phyloP scores from a whole-genome alignment of 768 basidiomycete genomes.

The Gloeopeniophorella convolvens region DNA sequence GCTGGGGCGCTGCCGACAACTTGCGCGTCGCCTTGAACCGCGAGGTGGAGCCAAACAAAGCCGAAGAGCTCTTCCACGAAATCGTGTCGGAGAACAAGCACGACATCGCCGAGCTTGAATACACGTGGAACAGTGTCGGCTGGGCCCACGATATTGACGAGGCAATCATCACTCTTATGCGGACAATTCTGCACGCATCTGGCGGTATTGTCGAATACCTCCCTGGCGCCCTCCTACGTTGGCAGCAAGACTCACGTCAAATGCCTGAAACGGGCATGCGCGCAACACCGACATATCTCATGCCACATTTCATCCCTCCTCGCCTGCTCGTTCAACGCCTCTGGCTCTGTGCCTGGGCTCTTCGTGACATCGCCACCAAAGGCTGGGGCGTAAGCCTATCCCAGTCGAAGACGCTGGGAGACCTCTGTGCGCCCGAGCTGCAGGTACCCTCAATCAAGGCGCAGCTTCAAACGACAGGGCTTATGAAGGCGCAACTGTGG shows the following conservation, averaged over 20 bases:
- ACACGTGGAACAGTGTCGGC: conserved; percentile 11
- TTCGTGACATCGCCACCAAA: conserved; percentile 1
- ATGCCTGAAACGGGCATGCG: not conserved
- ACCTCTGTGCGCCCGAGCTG: conserved; percentile 11
- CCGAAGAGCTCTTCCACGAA: conserved; percentile 2
- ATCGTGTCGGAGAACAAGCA: not conserved
- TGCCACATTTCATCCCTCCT: conserved; percentile 12
- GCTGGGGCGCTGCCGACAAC: not conserved
- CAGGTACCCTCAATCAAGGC: not conserved
- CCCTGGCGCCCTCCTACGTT: not conserved
- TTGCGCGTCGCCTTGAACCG: not conserved
- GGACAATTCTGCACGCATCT: not conserved
- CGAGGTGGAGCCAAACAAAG: conserved; percentile 11
- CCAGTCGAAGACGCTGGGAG: conserved; percentile 2
- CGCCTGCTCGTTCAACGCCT: conserved; percentile 7
- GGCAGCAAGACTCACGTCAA: conserved; percentile 4
- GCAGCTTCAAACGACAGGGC: not conserved
- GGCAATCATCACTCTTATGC: not conserved
- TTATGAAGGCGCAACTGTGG: conserved; percentile 10
- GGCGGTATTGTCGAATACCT: conserved; percentile 10
- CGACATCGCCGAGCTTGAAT: conserved; percentile 3
- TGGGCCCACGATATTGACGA: conserved; percentile 12
- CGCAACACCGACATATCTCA: not conserved
- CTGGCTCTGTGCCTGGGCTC: conserved; percentile 5
- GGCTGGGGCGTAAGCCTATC: not conserved